These are phyloP conservation scores for Diaporthe citri DNA, from an alignment of 2,329 filamentous ascomycete genomes.

Conservation along the genomic window DNA sequence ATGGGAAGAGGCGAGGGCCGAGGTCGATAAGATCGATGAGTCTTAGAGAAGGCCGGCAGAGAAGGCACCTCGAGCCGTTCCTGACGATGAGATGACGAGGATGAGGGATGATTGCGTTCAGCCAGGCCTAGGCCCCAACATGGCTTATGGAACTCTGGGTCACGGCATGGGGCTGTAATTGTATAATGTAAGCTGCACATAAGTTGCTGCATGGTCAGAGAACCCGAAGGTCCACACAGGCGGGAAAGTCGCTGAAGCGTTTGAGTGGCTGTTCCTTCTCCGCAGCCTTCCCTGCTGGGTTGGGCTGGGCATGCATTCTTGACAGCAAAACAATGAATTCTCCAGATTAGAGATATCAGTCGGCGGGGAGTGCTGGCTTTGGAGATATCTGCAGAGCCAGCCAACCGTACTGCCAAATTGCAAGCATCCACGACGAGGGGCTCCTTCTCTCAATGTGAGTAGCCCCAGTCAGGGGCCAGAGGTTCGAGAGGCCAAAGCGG, in stretches of 20 bases:
- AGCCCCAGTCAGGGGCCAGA: background rate
- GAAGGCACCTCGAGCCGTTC: background rate
- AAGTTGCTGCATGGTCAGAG: conserved; percentile 8
- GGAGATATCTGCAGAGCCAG: background rate
- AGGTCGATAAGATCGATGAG: conserved; percentile 89
- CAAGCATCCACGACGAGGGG: background rate
- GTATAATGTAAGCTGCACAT: conserved; percentile 37
- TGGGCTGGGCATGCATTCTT: background rate
- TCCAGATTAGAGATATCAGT: background rate
- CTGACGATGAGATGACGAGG: conserved; percentile 21
- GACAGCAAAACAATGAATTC: conserved; percentile 26
- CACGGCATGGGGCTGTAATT: conserved; percentile 31
- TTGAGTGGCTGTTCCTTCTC: background rate
- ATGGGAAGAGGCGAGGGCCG: conserved; percentile 90
- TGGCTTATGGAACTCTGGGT: conserved; percentile 9
- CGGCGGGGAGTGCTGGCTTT: background rate
- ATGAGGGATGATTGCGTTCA: conserved; percentile 28
- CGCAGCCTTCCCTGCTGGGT: background rate
- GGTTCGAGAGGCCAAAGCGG: background rate
- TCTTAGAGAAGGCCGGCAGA: conserved; percentile 52
- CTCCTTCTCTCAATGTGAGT: background rate
- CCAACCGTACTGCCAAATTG: background rate
- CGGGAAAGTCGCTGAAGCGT: background rate
- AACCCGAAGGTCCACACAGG: background rate
- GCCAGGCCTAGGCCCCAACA: background rate